Evolutionary conservation across 2,329 filamentous ascomycete species (phyloP).

Genomic region (Chrysosporium queenslandicum): DNA sequence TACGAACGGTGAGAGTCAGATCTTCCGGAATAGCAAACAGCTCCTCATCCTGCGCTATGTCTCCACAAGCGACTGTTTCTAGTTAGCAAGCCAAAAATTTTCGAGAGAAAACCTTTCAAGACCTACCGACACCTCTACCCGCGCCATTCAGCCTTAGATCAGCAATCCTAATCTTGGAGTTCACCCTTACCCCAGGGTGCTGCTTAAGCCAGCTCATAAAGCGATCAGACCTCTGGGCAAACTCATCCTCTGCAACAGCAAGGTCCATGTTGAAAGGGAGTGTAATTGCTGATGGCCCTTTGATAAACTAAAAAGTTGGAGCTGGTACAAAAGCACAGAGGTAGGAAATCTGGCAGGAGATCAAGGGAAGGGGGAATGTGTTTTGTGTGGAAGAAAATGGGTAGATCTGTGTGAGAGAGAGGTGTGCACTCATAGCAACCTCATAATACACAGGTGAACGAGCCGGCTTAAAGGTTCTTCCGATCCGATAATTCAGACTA

Average conservation of each 20-base stretch:
- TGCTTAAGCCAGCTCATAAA: constrained; percentile 51
- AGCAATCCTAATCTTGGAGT: constrained; percentile 47
- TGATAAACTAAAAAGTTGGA: neutral
- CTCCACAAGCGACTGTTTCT: constrained; percentile 53
- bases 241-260: constrained; percentile 24
- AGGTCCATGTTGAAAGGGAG: neutral
- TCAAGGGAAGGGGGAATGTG: neutral
- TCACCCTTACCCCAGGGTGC: constrained; percentile 45
- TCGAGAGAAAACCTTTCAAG: constrained; percentile 14
- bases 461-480: neutral
- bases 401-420: neutral
- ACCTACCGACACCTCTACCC: constrained; percentile 55
- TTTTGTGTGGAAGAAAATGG: neutral
- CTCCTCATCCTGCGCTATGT: constrained; percentile 63
- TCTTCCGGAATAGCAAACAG: constrained; percentile 70
- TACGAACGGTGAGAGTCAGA: constrained; percentile 61
- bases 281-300: neutral
- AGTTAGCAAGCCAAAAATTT: constrained; percentile 17
- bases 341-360: neutral
- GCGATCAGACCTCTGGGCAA: constrained; percentile 38
- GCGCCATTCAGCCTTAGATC: constrained; percentile 48
- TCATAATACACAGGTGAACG: neutral
- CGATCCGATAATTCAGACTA: constrained; percentile 10
- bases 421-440: neutral
- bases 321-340: neutral